Percentiles rank a stretch among this genome's conserved stretches.
Evolutionary conservation across 2,329 filamentous ascomycete genomes (phyloP).

Genomic region (Chrysosphaeria jannelii): DNA sequence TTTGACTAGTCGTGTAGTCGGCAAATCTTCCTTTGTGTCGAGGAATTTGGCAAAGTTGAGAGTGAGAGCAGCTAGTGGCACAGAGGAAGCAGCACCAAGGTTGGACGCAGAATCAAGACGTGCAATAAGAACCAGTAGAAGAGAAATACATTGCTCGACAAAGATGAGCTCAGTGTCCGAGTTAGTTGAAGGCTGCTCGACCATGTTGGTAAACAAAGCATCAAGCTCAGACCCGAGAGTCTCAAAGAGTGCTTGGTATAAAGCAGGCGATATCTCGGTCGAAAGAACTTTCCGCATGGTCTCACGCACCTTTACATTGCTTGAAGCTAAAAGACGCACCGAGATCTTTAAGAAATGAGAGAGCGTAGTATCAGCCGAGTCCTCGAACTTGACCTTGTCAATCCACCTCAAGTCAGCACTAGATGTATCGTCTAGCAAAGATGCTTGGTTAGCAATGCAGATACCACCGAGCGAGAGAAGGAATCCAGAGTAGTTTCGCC

Average conservation of each 20-base stretch:
- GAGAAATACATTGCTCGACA: constrained; percentile 33
- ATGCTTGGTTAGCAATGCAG: constrained; percentile 28
- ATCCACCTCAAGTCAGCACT: constrained; percentile 31
- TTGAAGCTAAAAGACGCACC: constrained; percentile 32
- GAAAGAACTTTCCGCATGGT: constrained; percentile 35
- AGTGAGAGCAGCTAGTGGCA: constrained; percentile 31
- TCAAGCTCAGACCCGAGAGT: constrained; percentile 34
- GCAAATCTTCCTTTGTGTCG: constrained; percentile 23
- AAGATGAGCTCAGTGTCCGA: constrained; percentile 32
- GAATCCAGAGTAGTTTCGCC: constrained; percentile 40
- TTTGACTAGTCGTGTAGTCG: constrained; percentile 28
- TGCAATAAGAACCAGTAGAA: constrained; percentile 32
- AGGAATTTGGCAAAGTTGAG: constrained; percentile 38
- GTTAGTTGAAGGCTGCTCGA: constrained; percentile 18
- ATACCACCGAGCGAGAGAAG: constrained; percentile 34
- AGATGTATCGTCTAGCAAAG: constrained; percentile 24
- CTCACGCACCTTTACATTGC: constrained; percentile 32
- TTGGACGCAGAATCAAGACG: constrained; percentile 31
- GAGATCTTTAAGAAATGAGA: constrained; percentile 29
- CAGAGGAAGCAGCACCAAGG: constrained; percentile 26
- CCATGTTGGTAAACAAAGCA: constrained; percentile 25
- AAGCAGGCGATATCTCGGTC: constrained; percentile 27
- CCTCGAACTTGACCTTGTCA: constrained; percentile 25
- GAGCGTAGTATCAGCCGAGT: constrained; percentile 27
- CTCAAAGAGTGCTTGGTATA: constrained; percentile 32